Evolutionary conservation across 805 yeast species (phyloP).

Genomic region (Myxozyma melibiosi): DNA sequence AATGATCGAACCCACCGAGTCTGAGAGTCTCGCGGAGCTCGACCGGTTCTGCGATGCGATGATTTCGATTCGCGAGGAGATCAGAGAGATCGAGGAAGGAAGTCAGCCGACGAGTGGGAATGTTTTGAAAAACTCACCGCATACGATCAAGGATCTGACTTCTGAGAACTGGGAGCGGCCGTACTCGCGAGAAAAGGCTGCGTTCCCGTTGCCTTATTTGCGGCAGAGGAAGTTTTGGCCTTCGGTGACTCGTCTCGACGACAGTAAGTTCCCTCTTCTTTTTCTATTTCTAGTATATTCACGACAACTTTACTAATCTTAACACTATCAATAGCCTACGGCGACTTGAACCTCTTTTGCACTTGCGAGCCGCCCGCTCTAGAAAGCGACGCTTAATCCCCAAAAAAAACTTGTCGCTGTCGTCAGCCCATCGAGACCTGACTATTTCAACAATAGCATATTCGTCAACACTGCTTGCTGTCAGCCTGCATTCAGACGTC

Average conservation of each 20-base stretch:
- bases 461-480: background rate
- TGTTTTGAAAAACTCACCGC: constrained; percentile 89
- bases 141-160: constrained; percentile 80
- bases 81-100: constrained; percentile 68
- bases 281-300: background rate
- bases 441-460: background rate
- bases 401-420: background rate
- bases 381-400: background rate
- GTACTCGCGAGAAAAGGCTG: constrained; percentile 90
- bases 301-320: background rate
- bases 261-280: constrained; percentile 40
- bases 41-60: constrained; percentile 89
- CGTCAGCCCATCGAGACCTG: background rate
- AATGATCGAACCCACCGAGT: constrained; percentile 98
- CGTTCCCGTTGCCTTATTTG: constrained; percentile 81
- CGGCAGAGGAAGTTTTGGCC: constrained; percentile 90
- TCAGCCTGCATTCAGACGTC: too few species aligned
- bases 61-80: constrained; percentile 80
- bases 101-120: constrained; percentile 59
- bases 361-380: constrained; percentile 57
- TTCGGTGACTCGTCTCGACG: constrained; percentile 87
- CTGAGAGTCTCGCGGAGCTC: constrained; percentile 83
- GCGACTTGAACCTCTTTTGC: constrained; percentile 89
- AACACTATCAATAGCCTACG: constrained; percentile 69
- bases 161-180: constrained; percentile 82